Conservation (phyloP, 73 alveolate genomes). For the Symbiodinium natans region DNA sequence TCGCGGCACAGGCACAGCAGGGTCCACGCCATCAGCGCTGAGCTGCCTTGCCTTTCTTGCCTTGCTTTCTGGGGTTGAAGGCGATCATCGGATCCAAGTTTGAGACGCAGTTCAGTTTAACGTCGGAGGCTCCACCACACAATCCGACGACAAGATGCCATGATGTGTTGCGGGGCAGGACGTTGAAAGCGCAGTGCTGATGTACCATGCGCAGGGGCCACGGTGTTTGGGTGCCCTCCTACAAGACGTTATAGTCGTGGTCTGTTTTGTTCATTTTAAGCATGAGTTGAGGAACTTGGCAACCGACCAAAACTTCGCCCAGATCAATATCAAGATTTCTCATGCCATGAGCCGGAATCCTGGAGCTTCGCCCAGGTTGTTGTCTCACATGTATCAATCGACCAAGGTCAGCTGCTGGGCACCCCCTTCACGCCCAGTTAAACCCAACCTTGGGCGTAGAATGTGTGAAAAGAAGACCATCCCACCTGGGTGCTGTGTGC, state of each 20-base stretch:
- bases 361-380: background rate
- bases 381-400: too few species aligned
- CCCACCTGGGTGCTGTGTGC: background rate
- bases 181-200: constrained; percentile 71
- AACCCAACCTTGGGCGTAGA: background rate
- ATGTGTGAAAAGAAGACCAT: background rate
- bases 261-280: background rate
- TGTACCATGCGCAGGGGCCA: constrained; percentile 68
- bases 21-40: too few species aligned
- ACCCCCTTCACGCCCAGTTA: constrained; percentile 63
- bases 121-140: constrained; percentile 38
- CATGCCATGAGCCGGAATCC: constrained; percentile 69
- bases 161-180: too few species aligned
- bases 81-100: constrained; percentile 61
- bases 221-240: background rate
- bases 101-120: constrained; percentile 24
- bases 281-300: constrained; percentile 46
- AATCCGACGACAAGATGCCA: too few species aligned
- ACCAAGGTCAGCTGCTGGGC: constrained; percentile 69
- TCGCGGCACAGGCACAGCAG: constrained; percentile 76
- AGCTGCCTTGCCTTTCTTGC: background rate
- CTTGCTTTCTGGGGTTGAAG: background rate
- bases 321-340: constrained; percentile 57
- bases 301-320: constrained; percentile 79
- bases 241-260: background rate